Evolutionary conservation across 1,284 basidiomycete species (phyloP).

Genomic region (Ustilago tritici): DNA sequence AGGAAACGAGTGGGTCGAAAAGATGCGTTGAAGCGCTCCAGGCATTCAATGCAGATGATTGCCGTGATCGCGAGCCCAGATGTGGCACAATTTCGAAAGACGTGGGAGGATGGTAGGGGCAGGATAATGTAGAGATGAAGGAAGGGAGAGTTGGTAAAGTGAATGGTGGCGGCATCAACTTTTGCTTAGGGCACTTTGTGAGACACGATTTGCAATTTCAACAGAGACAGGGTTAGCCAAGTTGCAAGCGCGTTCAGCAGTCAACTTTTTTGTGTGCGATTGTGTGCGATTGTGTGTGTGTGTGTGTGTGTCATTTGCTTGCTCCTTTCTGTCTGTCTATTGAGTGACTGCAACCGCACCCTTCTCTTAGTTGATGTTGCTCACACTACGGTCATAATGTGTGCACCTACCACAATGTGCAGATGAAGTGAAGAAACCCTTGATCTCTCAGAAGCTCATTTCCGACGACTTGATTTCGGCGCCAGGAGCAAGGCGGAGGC

Average conservation of each 20-base stretch:
- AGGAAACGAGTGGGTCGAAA: background rate
- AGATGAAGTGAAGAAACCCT: too few relatives aligned
- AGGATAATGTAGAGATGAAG: background rate
- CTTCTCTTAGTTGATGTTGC: too few relatives aligned
- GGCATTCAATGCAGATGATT: background rate
- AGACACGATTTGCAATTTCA: background rate
- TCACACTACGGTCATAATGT: too few relatives aligned
- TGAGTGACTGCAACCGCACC: too few relatives aligned
- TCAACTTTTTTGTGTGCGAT: background rate
- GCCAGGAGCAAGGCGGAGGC: background rate
- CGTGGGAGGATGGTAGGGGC: background rate
- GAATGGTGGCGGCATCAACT: background rate
- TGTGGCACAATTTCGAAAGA: background rate
- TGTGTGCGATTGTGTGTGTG: too few relatives aligned
- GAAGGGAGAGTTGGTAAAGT: background rate
- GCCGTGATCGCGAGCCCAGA: background rate
- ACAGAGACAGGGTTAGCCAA: background rate
- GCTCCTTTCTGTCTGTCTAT: too few relatives aligned
- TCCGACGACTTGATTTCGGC: background rate
- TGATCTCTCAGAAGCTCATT: background rate
- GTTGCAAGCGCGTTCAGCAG: background rate
- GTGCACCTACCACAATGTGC: too few relatives aligned
- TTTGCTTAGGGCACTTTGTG: constrained; percentile 5
- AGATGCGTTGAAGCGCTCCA: constrained; percentile 12
- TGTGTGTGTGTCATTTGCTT: too few relatives aligned